Evolutionary conservation across 2,329 filamentous ascomycete genomes (phyloP).

Genomic region (Aspergillus vadensis): DNA sequence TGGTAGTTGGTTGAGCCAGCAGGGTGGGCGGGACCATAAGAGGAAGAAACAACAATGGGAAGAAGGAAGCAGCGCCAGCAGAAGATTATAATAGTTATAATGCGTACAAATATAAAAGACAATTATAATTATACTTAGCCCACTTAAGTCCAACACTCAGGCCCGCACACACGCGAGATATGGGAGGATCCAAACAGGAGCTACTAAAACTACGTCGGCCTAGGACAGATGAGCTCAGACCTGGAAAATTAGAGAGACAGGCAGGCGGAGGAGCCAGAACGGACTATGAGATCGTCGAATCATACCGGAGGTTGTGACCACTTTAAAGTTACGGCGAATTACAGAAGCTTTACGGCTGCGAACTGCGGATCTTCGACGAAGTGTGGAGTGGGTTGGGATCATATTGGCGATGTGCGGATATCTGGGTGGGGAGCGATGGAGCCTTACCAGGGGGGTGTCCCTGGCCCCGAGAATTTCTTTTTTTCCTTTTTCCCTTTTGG

Average conservation of each 20-base stretch:
- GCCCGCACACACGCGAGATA: conserved; percentile 27
- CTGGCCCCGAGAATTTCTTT: conserved; percentile 16
- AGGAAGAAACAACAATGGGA: conserved; percentile 17
- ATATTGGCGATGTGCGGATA: conserved; percentile 29
- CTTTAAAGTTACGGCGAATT: conserved; percentile 35
- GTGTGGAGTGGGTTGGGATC: conserved; percentile 31
- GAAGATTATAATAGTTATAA: conserved; percentile 15
- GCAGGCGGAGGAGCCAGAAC: conserved; percentile 15
- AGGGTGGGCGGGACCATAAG: conserved; percentile 17
- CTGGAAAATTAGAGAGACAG: conserved; percentile 22
- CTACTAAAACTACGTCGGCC: conserved; percentile 18
- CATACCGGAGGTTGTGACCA: conserved; percentile 20
- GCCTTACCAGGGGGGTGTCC: conserved; percentile 29
- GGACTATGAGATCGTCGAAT: conserved; percentile 26
- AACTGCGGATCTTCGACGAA: conserved; percentile 34
- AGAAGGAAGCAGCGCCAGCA: conserved; percentile 16
- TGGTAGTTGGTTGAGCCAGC: conserved; percentile 17
- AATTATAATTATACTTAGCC: conserved; percentile 17
- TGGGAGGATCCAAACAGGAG: conserved; percentile 22
- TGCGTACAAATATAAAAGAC: conserved; percentile 10
- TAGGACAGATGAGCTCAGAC: conserved; percentile 26
- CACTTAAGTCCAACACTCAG: conserved; percentile 19
- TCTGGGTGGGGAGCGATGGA: conserved; percentile 26
- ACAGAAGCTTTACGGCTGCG: conserved; percentile 33
- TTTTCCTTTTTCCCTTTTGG: neutral